Evolutionary conservation across 306 rosid genomes (phyloP), one percentile per base, ranked within the genome.

Genomic region (Cyamopsis tetragonoloba): DNA sequence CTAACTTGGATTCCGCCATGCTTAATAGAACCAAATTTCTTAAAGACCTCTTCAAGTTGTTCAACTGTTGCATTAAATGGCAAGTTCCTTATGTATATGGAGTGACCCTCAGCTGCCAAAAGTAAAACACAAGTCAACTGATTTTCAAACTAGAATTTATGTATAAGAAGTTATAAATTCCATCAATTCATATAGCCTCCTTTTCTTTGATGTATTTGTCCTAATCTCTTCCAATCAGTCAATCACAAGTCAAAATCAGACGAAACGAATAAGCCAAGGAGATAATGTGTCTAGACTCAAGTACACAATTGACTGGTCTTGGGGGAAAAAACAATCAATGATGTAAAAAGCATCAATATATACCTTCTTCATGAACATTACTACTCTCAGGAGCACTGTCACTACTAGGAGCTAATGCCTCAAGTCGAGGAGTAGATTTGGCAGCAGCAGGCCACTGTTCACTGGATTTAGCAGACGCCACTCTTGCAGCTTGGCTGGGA

Each of bases 1-100:
- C 98, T 84, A 57, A 95, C 99, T 90, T 95, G 99, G 80, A 95
- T 85, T 49, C 99, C 99, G 44, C 81, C 95, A 22, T 19, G 91
- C 83, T 95, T 95, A 71, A 95, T 95, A 71, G 92, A 80, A 58
- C 99, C 99, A 77, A 86, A 86, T 82, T 88, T 90, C 80, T 88
- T 85, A 70, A 95, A 95, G 64, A 85, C 91, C 58, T 78, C 85
- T 65, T 88, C 97, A 47, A 95, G 92, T 84, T 88, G 99, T 76
- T 77, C 95, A 11, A 75, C 91, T 11, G 97, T 85, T 46, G 99
- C 99, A 71, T 88, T 87, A 59, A 76, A 90, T 14, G 97, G 97
- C 87, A 95, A 81, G 74, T 88, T 88, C 73, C 99, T 74, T 37
- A 95, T 81, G 60, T 88, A 89, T 85, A 95, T 90, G 59, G 99